Base-by-base conservation (phyloP, 139 green algal genomes). In the Tetraselmis chui region DNA sequence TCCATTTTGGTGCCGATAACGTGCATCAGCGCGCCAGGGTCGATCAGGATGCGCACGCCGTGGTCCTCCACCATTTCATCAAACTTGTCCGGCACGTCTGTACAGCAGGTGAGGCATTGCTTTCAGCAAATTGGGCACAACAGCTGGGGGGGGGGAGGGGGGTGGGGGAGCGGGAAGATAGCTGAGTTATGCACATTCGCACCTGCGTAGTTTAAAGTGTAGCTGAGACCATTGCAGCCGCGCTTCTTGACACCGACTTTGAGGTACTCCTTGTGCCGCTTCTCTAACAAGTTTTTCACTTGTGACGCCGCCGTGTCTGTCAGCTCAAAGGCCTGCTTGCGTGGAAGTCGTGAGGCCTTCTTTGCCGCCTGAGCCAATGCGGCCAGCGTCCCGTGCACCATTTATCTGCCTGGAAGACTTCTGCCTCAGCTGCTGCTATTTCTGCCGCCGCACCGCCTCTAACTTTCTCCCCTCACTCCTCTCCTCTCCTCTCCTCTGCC, bases 171-270 rank as follows among this genome's bases (percentile, higher is more conserved):
- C 11, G 45, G 45, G 45, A 18, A 18, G 45, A 18, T 5, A 18
- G 11, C 45, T 18, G 45, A 18, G 11, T 67, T 25, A 67, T n/a
- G n/a, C n/a, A n/a, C n/a, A n/a, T 67, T 25, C 18, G 18, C 31
- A 93, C 91, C 93, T 79, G 96, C 90, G 77, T 99, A 99, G 78
- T 99, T 99, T 0, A 99, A 84, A 0, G 96, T 99, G 86, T 99
- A 99, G 59, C 89, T 94, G 28, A 99, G 86, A 2, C 97, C 97
- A 85, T 98, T 99, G 90, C 97, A 99, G 0, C 97, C 97, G 0
- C 97, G 85, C 31, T 90, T 92, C 82, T 96, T 97, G 0, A 99
- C 92, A 0, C 97, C 97, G 1, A 99, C 86, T 45, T 92, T 93
- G 2, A 99, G 85, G 85, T 92, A 99, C 32, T 96, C 93, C 88